A percentile compares a stretch with the other conserved stretches of the same genome.
Conservation (phyloP, 2,329 filamentous ascomycete species). For the Phialemoniopsis sp. region DNA sequence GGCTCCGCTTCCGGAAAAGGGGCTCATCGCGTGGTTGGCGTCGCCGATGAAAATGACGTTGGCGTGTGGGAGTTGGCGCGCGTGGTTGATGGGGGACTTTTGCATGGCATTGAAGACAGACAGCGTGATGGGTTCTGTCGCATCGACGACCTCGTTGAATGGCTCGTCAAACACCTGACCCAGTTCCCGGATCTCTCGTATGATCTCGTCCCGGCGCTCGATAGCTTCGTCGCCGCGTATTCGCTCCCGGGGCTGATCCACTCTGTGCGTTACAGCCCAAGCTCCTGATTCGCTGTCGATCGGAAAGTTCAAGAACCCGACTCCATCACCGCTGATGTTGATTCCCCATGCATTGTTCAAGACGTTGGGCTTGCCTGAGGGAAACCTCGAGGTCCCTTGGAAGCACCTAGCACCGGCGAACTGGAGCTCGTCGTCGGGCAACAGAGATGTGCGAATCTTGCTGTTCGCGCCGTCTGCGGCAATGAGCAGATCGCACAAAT, state of each 20-base stretch:
- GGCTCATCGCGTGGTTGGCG: slow-evolving; percentile 43
- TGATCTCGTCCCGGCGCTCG: slow-evolving; percentile 15
- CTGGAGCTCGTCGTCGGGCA: slow-evolving; percentile 31
- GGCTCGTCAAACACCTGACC: slow-evolving; percentile 30
- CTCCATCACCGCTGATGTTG: no score
- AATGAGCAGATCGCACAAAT: slow-evolving; percentile 35
- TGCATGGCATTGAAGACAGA: slow-evolving; percentile 36
- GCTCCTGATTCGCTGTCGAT: no score
- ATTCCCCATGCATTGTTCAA: slow-evolving; percentile 32
- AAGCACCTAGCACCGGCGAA: slow-evolving; percentile 34
- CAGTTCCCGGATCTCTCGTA: slow-evolving; percentile 22
- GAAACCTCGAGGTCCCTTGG: slow-evolving; percentile 30
- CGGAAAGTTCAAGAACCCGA: no score
- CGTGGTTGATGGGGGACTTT: slow-evolving; percentile 37
- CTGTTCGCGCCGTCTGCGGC: slow-evolving; percentile 40
- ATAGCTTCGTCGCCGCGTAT: slow-evolving; percentile 8
- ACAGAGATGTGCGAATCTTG: slow-evolving; percentile 29
- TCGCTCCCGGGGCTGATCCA: slow-evolving; percentile 23
- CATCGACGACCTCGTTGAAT: slow-evolving; percentile 31
- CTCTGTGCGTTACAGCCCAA: slow-evolving; percentile 30
- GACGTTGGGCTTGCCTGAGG: slow-evolving; percentile 22
- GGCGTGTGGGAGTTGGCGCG: slow-evolving; percentile 14
- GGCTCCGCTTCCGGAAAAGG: slow-evolving; percentile 44
- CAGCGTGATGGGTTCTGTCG: slow-evolving; percentile 30
- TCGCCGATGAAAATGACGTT: slow-evolving; percentile 40